phyloP scores from a whole-genome alignment of 331 rosid species.

The Cydonia oblonga region DNA sequence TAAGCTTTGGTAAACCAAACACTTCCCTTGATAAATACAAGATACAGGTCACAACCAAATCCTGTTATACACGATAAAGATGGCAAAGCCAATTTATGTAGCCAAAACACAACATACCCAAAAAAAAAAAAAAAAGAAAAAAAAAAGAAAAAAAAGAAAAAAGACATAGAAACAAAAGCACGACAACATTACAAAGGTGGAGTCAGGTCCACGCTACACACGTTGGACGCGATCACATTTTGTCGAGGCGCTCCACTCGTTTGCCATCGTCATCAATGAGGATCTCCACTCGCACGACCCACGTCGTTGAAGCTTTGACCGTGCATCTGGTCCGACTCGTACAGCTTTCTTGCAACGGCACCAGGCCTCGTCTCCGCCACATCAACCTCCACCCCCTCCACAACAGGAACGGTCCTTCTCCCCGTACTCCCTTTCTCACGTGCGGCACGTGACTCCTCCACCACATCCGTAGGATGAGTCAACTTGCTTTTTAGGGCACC shows the following conservation, averaged over 20 bases:
- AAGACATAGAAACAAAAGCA: neutral
- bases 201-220: neutral
- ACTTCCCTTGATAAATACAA: too few species aligned
- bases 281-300: conserved; percentile 20
- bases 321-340: conserved; percentile 28
- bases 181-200: neutral
- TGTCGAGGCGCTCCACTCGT: conserved; percentile 38
- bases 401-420: neutral
- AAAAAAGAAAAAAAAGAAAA: neutral
- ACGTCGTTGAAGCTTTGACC: conserved; percentile 39
- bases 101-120: neutral
- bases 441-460: neutral
- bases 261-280: neutral
- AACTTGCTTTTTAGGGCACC: conserved; percentile 3
- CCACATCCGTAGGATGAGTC: neutral
- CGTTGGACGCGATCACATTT: conserved; percentile 24
- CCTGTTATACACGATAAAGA: neutral
- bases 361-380: conserved; percentile 47
- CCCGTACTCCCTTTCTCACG: neutral
- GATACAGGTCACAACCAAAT: neutral
- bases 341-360: conserved; percentile 29
- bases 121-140: neutral
- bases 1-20: too few species aligned
- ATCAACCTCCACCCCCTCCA: conserved; percentile 13
- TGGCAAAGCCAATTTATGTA: neutral